Conservation (phyloP, 108 stramenopile genomes). For the Asterionellopsis glacialis region DNA sequence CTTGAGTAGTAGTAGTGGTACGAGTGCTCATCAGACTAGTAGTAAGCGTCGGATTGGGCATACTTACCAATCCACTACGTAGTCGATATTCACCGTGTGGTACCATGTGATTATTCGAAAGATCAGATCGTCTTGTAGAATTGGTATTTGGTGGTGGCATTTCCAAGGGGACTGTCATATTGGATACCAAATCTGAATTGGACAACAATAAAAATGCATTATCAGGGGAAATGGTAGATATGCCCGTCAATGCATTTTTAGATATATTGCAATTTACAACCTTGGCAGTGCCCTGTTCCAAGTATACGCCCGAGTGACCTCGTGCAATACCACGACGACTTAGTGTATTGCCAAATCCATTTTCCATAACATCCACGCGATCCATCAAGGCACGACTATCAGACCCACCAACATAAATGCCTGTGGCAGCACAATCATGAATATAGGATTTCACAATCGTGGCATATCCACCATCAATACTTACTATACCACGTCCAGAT, state of each 20-base stretch:
- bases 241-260: conserved; percentile 68
- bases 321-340: conserved; percentile 60
- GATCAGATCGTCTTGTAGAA: conserved; percentile 35
- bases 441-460: conserved; percentile 43
- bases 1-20: too few species aligned
- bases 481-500: conserved; percentile 72
- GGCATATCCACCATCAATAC: conserved; percentile 65
- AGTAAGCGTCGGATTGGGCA: too few species aligned
- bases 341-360: conserved; percentile 61
- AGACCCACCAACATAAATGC: conserved; percentile 69
- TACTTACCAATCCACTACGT: conserved; percentile 28
- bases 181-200: conserved; percentile 56
- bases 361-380: conserved; percentile 55
- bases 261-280: conserved; percentile 72
- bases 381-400: conserved; percentile 47
- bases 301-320: conserved; percentile 75
- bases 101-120: conserved; percentile 43
- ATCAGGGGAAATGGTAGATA: conserved; percentile 63
- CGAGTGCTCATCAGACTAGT: too few species aligned
- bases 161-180: conserved; percentile 68
- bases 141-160: conserved; percentile 51
- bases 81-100: conserved; percentile 31
- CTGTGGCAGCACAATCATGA: conserved; percentile 81
- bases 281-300: conserved; percentile 73
- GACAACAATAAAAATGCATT: conserved; percentile 57